These are phyloP conservation scores for Aristolochia fimbriata DNA, from an alignment of 164 flowering plant species.

Conservation along the genomic window DNA sequence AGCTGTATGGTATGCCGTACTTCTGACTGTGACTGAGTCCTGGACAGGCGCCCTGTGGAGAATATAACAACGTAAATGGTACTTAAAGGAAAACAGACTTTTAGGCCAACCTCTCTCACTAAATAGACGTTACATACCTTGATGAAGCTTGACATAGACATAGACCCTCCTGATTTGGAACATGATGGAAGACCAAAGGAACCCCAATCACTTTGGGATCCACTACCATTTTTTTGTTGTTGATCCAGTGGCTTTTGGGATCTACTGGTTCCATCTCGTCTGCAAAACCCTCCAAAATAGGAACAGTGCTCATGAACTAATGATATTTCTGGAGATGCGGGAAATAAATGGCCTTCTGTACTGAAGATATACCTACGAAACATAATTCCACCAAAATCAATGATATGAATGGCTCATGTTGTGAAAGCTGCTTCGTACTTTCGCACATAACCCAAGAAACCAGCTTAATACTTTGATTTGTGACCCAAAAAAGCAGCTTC, in stretches of 20 bases:
- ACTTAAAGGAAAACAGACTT: slow-evolving; percentile 1
- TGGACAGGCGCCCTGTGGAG: slow-evolving; percentile 5
- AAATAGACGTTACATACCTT: slow-evolving; percentile 35
- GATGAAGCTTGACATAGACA: slow-evolving; percentile 43
- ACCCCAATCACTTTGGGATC: slow-evolving; percentile 13
- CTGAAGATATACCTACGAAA: slow-evolving; percentile 73
- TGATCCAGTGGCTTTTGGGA: slow-evolving; percentile 16
- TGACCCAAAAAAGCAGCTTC: too few relatives aligned
- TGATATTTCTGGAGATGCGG: slow-evolving; percentile 81
- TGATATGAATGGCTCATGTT: too few relatives aligned
- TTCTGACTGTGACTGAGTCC: slow-evolving; percentile 11
- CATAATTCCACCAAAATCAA: background rate
- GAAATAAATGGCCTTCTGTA: slow-evolving; percentile 94
- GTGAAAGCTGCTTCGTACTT: too few relatives aligned
- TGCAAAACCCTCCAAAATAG: slow-evolving; percentile 80
- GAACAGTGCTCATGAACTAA: slow-evolving; percentile 72
- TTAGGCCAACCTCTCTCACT: background rate
- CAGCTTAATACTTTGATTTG: slow-evolving; percentile 18
- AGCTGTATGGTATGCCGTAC: slow-evolving; percentile 5
- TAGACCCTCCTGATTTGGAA: slow-evolving; percentile 15
- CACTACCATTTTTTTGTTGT: slow-evolving; percentile 30
- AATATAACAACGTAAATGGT: background rate
- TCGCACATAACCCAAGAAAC: too few relatives aligned
- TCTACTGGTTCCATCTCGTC: slow-evolving; percentile 20
- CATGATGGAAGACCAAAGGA: slow-evolving; percentile 12